Evolutionary conservation across 2,329 filamentous ascomycete genomes (phyloP).

Genomic region (Aspergillus neoniger): DNA sequence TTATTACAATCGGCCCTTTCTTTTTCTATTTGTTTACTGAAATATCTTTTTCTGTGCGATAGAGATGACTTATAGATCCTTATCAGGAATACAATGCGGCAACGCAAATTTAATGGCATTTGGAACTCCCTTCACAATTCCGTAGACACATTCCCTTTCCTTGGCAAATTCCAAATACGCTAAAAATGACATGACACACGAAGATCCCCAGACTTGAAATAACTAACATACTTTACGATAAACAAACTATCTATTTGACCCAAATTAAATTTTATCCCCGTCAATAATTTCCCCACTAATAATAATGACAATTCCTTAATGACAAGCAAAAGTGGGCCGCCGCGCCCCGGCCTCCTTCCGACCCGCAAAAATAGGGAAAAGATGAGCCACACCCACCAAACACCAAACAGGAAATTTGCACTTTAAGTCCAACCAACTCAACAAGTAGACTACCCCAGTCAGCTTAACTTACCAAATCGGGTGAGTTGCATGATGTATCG

Average conservation of each 20-base stretch:
- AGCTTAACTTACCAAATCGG: too few relatives aligned
- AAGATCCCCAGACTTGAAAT: neutral
- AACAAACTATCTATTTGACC: neutral
- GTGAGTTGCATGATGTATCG: too few relatives aligned
- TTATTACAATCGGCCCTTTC: neutral
- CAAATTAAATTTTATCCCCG: neutral
- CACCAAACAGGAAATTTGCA: too few relatives aligned
- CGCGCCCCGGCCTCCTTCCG: neutral
- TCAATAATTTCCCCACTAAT: neutral
- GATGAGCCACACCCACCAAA: too few relatives aligned
- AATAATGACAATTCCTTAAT: neutral
- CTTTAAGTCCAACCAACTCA: too few relatives aligned
- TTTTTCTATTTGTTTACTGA: neutral
- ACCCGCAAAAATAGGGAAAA: too few relatives aligned
- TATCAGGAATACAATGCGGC: slow-evolving; percentile 5
- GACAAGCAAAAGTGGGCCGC: neutral
- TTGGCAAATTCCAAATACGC: neutral
- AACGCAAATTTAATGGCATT: slow-evolving; percentile 2
- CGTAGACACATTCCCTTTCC: neutral
- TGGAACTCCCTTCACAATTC: neutral
- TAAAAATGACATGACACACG: neutral
- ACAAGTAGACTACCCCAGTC: too few relatives aligned
- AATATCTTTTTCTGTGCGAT: neutral
- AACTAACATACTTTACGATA: too few relatives aligned
- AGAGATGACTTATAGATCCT: slow-evolving; percentile 7